Percentiles rank a stretch among this genome's conserved stretches.
Evolutionary conservation across 192 early-diverging fungal species (phyloP).

Genomic region (Coemansia sp.): DNA sequence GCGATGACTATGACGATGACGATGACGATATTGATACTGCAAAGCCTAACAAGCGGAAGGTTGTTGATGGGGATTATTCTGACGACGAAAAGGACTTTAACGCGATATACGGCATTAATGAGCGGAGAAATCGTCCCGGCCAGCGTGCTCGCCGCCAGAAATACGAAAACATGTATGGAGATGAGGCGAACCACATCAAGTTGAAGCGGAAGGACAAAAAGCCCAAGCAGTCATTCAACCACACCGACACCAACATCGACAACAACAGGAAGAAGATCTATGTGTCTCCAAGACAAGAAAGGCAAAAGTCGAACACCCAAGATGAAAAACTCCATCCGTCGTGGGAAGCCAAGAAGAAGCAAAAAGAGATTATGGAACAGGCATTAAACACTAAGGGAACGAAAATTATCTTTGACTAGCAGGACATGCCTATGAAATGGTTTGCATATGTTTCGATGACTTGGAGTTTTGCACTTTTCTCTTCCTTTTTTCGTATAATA

Average conservation of each 20-base stretch:
- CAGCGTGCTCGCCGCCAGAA: constrained; percentile 55
- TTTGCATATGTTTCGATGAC: not conserved
- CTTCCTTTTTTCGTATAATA: not conserved
- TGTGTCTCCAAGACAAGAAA: not conserved
- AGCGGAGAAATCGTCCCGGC: constrained; percentile 58
- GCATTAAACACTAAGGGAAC: constrained; percentile 56
- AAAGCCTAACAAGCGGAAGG: constrained; percentile 30
- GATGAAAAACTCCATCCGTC: constrained; percentile 35
- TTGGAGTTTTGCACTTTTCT: not conserved
- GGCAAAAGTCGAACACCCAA: constrained; percentile 4
- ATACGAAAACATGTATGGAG: constrained; percentile 57
- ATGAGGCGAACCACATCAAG: constrained; percentile 63
- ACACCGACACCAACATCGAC: constrained; percentile 7
- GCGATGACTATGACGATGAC: constrained; percentile 21
- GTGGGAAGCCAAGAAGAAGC: constrained; percentile 52
- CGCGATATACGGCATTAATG: constrained; percentile 47
- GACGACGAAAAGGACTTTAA: constrained; percentile 55
- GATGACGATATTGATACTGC: constrained; percentile 8
- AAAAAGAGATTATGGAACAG: constrained; percentile 43
- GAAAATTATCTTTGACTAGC: constrained; percentile 52
- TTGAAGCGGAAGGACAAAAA: constrained; percentile 51
- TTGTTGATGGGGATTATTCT: constrained; percentile 25
- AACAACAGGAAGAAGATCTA: constrained; percentile 31
- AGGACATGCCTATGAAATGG: not conserved
- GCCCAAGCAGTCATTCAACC: not conserved